Percentiles rank a stretch among this genome's conserved stretches.
These are phyloP conservation scores for Grosmannia penicillata DNA, from an alignment of 2,329 filamentous ascomycete species.

Conservation along the genomic window DNA sequence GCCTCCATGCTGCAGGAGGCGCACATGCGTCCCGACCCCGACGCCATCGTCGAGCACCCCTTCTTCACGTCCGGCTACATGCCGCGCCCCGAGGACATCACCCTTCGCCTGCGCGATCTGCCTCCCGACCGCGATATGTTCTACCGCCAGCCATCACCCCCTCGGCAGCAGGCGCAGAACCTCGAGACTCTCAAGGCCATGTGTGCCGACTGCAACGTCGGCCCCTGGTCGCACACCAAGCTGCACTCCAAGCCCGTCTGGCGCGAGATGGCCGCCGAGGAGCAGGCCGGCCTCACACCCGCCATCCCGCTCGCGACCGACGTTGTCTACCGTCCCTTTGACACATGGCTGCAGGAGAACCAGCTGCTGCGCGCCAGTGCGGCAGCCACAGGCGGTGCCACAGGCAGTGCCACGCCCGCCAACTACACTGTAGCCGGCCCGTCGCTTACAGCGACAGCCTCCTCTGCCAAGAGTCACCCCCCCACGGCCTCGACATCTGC, in stretches of 20 bases:
- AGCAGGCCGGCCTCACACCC: conserved; percentile 49
- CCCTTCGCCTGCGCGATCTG: conserved; percentile 37
- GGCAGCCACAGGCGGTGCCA: no score
- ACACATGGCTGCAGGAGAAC: conserved; percentile 44
- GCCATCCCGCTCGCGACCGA: conserved; percentile 46
- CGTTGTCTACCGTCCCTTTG: conserved; percentile 49
- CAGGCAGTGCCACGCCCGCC: background rate
- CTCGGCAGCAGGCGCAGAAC: conserved; percentile 30
- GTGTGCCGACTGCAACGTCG: conserved; percentile 43
- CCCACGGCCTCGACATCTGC: background rate
- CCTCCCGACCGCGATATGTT: conserved; percentile 44
- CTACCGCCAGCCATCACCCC: conserved; percentile 31
- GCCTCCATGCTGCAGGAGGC: conserved; percentile 63
- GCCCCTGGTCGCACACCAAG: conserved; percentile 33
- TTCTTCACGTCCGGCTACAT: conserved; percentile 70
- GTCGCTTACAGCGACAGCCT: background rate
- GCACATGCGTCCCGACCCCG: conserved; percentile 58
- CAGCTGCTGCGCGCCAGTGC: conserved; percentile 16
- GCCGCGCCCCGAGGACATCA: conserved; percentile 46
- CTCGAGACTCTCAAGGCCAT: conserved; percentile 38
- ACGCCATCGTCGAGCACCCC: conserved; percentile 62
- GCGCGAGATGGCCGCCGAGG: conserved; percentile 53
- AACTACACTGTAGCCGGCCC: background rate
- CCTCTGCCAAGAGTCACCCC: no score
- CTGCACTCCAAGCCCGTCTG: conserved; percentile 41